These are phyloP conservation scores for Ehretia macrophylla DNA, from an alignment of 257 asterid species.

Conservation along the genomic window DNA sequence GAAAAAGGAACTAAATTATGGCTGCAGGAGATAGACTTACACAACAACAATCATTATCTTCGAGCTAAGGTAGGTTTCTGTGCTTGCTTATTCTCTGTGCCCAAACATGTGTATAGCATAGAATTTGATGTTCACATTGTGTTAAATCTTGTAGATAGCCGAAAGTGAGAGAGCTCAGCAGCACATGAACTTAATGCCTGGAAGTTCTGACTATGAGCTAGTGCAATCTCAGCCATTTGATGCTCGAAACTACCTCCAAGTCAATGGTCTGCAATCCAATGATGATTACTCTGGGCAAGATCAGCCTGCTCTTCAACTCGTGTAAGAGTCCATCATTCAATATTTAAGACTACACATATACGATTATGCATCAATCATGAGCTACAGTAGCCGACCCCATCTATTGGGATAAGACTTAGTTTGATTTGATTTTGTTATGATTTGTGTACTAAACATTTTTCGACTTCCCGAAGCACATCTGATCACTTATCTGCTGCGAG, in stretches of 20 bases:
- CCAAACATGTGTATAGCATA: too few species aligned
- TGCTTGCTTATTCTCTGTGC: not conserved
- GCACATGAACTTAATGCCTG: constrained; percentile 74
- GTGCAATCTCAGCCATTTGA: constrained; percentile 59
- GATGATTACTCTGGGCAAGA: constrained; percentile 47
- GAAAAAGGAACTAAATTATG: constrained; percentile 18
- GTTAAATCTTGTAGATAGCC: constrained; percentile 43
- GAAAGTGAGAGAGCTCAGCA: constrained; percentile 77
- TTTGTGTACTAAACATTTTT: too few species aligned
- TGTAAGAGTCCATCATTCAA: constrained; percentile 32
- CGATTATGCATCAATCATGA: too few species aligned
- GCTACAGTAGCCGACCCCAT: too few species aligned
- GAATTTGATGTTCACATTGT: not conserved
- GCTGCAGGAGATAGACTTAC: constrained; percentile 86
- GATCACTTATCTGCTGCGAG: too few species aligned
- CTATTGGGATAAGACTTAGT: too few species aligned
- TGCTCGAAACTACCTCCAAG: constrained; percentile 73
- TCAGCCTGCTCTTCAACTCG: constrained; percentile 56
- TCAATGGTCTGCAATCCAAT: constrained; percentile 45
- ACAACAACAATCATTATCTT: constrained; percentile 80
- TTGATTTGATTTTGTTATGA: too few species aligned
- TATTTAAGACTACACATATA: too few species aligned
- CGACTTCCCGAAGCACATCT: too few species aligned
- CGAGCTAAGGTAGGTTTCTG: constrained; percentile 70
- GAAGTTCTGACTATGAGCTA: constrained; percentile 56